Evolutionary conservation across 2,329 filamentous ascomycete species (phyloP).

Genomic region (Fusarium vanettenii): DNA sequence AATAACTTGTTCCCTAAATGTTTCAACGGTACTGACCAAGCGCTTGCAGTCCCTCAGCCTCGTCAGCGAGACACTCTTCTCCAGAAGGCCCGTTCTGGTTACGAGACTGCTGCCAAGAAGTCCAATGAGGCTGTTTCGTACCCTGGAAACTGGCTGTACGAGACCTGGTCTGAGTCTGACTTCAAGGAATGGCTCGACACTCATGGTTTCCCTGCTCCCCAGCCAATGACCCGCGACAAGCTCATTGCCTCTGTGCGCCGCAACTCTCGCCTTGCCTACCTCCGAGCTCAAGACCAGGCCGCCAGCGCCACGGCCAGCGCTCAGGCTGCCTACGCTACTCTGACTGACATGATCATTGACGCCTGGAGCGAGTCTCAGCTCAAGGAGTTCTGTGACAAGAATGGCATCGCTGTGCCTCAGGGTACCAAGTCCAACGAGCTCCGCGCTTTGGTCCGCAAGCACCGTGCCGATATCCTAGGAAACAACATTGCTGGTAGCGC

Average conservation of each 20-base stretch:
- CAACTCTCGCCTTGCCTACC: conserved; percentile 83
- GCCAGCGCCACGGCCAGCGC: conserved; percentile 73
- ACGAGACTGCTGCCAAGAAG: conserved; percentile 81
- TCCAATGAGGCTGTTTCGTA: conserved; percentile 83
- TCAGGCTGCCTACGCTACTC: conserved; percentile 75
- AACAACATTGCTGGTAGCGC: conserved; percentile 71
- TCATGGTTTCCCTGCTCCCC: conserved; percentile 86
- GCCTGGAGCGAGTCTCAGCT: conserved; percentile 90
- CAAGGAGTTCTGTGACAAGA: conserved; percentile 94
- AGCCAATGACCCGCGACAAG: conserved; percentile 86
- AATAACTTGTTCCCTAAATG: no score
- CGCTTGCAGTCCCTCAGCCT: conserved; percentile 76
- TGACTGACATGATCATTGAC: conserved; percentile 87
- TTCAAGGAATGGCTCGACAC: conserved; percentile 94
- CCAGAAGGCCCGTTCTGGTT: conserved; percentile 81
- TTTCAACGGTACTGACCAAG: not conserved
- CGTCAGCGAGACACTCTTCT: conserved; percentile 86
- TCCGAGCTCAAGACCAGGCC: conserved; percentile 72
- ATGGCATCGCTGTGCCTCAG: conserved; percentile 86
- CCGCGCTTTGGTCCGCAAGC: conserved; percentile 87
- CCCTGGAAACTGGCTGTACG: conserved; percentile 95
- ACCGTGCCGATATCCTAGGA: conserved; percentile 78
- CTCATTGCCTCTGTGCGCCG: conserved; percentile 90
- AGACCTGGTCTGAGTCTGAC: conserved; percentile 91
- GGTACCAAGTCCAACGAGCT: conserved; percentile 92